Conservation (phyloP, 140 eudicot species). For the Erigeron philadelphicus region DNA sequence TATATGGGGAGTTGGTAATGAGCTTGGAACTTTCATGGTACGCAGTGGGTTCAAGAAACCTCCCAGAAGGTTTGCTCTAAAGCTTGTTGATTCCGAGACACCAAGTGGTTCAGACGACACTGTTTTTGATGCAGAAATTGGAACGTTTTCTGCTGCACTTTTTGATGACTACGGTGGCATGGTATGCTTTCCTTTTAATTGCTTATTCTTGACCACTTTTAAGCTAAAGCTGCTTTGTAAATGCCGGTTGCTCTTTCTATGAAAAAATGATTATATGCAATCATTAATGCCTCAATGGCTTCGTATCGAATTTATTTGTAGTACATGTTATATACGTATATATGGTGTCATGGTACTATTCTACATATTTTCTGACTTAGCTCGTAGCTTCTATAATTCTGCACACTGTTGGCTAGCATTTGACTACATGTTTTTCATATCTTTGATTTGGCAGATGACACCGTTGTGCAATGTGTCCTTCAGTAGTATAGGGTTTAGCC, state of each 20-base stretch:
- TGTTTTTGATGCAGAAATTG: conserved; percentile 80
- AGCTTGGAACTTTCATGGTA: conserved; percentile 75
- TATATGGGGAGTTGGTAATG: conserved; percentile 82
- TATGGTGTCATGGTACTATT: background rate
- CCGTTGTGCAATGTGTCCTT: conserved; percentile 83
- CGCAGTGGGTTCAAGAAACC: conserved; percentile 86
- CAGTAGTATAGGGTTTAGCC: conserved; percentile 65
- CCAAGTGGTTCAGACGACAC: conserved; percentile 72
- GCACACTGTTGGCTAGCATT: conserved; percentile 15
- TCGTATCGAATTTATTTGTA: background rate
- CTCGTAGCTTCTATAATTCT: conserved; percentile 6
- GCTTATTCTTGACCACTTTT: conserved; percentile 13
- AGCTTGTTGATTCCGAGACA: conserved; percentile 66
- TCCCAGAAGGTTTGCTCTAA: conserved; percentile 83
- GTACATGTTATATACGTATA: background rate
- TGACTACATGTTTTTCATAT: conserved; percentile 19
- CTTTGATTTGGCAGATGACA: conserved; percentile 63
- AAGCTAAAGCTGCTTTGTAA: background rate
- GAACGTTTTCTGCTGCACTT: conserved; percentile 90
- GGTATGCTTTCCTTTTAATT: conserved; percentile 42
- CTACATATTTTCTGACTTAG: conserved; percentile 1
- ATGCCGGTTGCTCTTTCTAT: background rate
- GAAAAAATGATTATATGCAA: background rate
- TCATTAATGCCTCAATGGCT: too few species aligned
- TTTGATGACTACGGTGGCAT: conserved; percentile 98